Evolutionary conservation across 108 stramenopile species (phyloP), one percentile per base, ranked within the genome.

Genomic region (Craspedostauros australis): DNA sequence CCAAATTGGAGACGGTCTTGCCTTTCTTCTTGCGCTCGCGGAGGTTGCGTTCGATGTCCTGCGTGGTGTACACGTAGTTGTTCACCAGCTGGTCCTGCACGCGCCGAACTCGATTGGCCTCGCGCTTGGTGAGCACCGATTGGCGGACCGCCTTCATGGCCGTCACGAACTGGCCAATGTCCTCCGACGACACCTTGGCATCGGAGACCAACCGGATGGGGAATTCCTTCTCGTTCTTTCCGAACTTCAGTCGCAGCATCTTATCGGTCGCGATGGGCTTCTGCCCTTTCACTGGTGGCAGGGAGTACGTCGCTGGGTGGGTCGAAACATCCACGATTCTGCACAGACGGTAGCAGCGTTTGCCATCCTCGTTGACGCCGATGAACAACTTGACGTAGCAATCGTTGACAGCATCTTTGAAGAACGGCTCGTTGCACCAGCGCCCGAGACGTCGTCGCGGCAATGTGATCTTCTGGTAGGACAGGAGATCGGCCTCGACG

Each of bases 381-480:
- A 93, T 81, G 36, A 77, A 78, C 7, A 93, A 42, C 21, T 82
- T 75, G 20, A 87, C 84, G 46, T 77, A 93, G 43, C 70, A 84
- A 55, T 82, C 51, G 54, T 68, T 58, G 14, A 93, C 80, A 1
- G 91, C 87, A 18, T 75, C 60, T 46, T 82, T 70, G 65, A 93
- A 93, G 46, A 66, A 93, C 11, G 91, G 91, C 43, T 93, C 91
- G 54, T 87, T 81, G 62, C 87, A 88, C 91, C 87, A 89, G 22
- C 76, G 76, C 20, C 78, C 82, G 51, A 93, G 66, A 32, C 82
- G 68, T 24, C 82, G 70, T 38, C 91, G 62, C n/a, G 91, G 82
- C 38, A 93, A 54, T 18, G 83, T 74, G 37, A 86, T 76, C 47
- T 76, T 78, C 39, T 49, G 51, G 46, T 75, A 92, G 44, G 86